Percentiles rank a stretch among this genome's conserved stretches.
These are phyloP conservation scores for Aspergillus egyptiacus DNA, from an alignment of 495 filamentous ascomycete genomes.

Conservation along the genomic window DNA sequence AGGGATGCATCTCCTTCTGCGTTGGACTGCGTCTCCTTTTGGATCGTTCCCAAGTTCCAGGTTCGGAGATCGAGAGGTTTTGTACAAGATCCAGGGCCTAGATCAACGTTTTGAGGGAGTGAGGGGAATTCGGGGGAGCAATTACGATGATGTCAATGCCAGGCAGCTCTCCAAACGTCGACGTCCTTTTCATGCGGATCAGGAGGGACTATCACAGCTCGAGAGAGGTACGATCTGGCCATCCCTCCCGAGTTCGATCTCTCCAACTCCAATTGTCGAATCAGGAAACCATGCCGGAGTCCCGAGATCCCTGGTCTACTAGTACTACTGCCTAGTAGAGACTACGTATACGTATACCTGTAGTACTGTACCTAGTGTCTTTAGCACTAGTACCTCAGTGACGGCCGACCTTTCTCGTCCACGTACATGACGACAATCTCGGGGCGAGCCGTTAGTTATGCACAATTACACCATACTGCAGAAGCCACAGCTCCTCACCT, in stretches of 20 bases:
- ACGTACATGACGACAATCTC: conserved; percentile 17
- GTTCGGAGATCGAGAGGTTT: not conserved
- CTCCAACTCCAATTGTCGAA: not conserved
- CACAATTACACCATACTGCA: conserved; percentile 22
- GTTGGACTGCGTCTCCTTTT: not conserved
- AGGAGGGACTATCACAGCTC: not conserved
- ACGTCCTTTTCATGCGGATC: not conserved
- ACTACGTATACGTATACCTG: too few relatives aligned
- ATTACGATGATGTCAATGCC: conserved; percentile 15
- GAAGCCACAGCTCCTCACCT: too few relatives aligned
- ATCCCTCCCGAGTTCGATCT: not conserved
- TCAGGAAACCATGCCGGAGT: not conserved
- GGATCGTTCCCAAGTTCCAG: too few relatives aligned
- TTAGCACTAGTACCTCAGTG: too few relatives aligned
- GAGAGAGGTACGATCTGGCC: not conserved
- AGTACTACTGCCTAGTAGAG: too few relatives aligned
- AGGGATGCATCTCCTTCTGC: not conserved
- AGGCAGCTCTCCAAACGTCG: not conserved
- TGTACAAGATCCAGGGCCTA: conserved; percentile 1
- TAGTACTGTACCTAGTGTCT: too few relatives aligned
- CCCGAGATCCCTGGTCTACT: too few relatives aligned
- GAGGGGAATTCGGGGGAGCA: not conserved
- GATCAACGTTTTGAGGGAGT: not conserved
- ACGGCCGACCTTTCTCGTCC: conserved; percentile 17
- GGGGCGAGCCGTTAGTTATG: conserved; percentile 7